These are phyloP conservation scores for Linum usitatissimum DNA, from an alignment of 345 rosid genomes.

Conservation along the genomic window DNA sequence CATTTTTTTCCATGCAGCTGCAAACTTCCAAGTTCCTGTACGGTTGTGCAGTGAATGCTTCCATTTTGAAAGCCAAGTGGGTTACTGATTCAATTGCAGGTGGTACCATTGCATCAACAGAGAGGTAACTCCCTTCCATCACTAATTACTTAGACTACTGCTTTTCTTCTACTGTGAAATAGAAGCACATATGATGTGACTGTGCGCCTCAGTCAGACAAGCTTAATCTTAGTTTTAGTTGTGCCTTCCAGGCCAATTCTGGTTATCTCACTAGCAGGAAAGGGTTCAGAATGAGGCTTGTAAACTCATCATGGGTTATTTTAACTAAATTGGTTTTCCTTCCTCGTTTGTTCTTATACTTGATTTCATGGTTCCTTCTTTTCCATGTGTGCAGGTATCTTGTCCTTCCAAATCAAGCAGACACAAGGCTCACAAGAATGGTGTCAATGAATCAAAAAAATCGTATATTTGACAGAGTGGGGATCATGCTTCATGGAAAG, in stretches of 20 bases:
- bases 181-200: no score
- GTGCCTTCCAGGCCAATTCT: no score
- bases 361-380: constrained; percentile 3
- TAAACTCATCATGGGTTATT: background rate
- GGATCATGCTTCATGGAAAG: constrained; percentile 53
- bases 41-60: constrained; percentile 46
- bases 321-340: background rate
- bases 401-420: constrained; percentile 29
- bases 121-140: constrained; percentile 29
- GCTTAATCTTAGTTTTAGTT: no score
- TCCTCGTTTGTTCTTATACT: background rate
- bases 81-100: constrained; percentile 43
- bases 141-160: background rate
- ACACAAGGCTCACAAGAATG: constrained; percentile 6
- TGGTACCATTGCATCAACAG: constrained; percentile 32
- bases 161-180: no score
- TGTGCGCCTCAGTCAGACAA: no score
- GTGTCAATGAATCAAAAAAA: constrained; percentile 12
- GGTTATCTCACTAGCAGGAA: background rate
- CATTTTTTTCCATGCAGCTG: constrained; percentile 25
- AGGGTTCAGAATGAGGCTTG: background rate
- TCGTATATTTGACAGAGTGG: constrained; percentile 35
- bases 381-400: constrained; percentile 30
- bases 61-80: constrained; percentile 41
- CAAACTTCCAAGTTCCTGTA: constrained; percentile 50